Percentiles rank a stretch among this genome's conserved stretches.
These are phyloP conservation scores for Xylaria hypoxylon DNA, from an alignment of 2,329 filamentous ascomycete species.

Conservation along the genomic window DNA sequence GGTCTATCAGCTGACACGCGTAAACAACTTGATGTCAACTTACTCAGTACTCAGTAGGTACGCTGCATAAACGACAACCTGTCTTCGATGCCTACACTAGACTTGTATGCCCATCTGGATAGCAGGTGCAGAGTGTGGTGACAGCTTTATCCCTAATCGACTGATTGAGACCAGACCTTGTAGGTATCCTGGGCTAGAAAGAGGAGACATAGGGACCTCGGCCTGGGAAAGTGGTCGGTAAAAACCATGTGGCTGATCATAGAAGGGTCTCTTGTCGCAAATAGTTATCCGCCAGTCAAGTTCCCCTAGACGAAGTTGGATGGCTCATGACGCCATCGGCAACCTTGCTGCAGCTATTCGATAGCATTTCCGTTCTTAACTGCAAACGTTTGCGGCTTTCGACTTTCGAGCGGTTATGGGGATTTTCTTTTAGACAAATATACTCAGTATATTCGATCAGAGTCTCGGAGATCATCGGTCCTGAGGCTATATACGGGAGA, in stretches of 20 bases:
- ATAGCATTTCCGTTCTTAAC: not conserved
- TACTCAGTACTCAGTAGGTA: not conserved
- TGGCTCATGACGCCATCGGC: not conserved
- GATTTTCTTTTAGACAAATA: too few relatives aligned
- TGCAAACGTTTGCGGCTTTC: too few relatives aligned
- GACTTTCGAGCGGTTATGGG: too few relatives aligned
- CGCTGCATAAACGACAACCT: not conserved
- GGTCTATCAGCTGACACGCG: not conserved
- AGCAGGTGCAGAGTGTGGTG: not conserved
- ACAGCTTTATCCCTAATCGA: slow-evolving; percentile 31
- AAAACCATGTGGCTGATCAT: not conserved
- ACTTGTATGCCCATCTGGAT: not conserved
- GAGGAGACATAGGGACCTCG: slow-evolving; percentile 13
- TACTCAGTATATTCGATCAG: too few relatives aligned
- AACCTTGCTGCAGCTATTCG: not conserved
- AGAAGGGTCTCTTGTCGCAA: not conserved
- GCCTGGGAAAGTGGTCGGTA: not conserved
- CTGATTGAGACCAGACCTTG: slow-evolving; percentile 45
- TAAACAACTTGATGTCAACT: not conserved
- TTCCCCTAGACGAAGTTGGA: not conserved
- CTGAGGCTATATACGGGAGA: too few relatives aligned
- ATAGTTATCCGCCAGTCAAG: not conserved
- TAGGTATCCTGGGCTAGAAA: too few relatives aligned
- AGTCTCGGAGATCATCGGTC: too few relatives aligned
- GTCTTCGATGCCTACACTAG: not conserved